Evolutionary conservation across 2,329 filamentous ascomycete species (phyloP).

Genomic region (Penicillium sp.): DNA sequence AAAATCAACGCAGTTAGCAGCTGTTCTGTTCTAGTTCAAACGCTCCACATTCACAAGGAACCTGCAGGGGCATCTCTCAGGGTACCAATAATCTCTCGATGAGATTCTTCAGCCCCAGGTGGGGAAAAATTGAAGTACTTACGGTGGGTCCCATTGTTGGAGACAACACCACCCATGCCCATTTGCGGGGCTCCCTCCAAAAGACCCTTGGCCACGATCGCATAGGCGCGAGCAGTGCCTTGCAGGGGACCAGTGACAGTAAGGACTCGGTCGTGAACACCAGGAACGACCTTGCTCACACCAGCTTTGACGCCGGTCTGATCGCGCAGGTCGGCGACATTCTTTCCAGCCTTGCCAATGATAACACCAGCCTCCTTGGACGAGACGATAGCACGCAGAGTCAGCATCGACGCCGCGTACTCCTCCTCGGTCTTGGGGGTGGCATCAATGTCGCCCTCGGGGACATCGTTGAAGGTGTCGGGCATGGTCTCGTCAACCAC

Average conservation of each 20-base stretch:
- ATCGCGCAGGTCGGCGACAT: slow-evolving; percentile 93
- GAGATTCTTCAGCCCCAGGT: background rate
- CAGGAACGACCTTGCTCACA: slow-evolving; percentile 97
- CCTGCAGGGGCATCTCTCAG: background rate
- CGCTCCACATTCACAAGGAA: background rate
- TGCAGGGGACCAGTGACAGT: slow-evolving; percentile 91
- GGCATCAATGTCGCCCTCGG: slow-evolving; percentile 69
- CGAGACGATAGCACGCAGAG: slow-evolving; percentile 93
- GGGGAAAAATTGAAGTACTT: slow-evolving; percentile 46
- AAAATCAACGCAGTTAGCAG: background rate
- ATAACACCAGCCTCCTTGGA: slow-evolving; percentile 99
- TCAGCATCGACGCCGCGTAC: slow-evolving; percentile 89
- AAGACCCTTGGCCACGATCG: slow-evolving; percentile 85
- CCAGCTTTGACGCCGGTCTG: slow-evolving; percentile 98
- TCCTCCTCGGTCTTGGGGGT: slow-evolving; percentile 94
- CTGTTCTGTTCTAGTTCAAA: background rate
- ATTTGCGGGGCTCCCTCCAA: slow-evolving; percentile 91
- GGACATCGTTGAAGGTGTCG: slow-evolving; percentile 66
- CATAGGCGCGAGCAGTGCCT: slow-evolving; percentile 87
- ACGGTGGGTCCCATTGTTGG: slow-evolving; percentile 92
- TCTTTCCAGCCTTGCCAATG: slow-evolving; percentile 98
- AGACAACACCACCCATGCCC: slow-evolving; percentile 90
- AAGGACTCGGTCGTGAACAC: slow-evolving; percentile 94
- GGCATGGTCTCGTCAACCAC: slow-evolving; percentile 60
- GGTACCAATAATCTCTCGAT: background rate